Conservation (phyloP, 805 yeast genomes). For the Dipodascopsis tothii region DNA sequence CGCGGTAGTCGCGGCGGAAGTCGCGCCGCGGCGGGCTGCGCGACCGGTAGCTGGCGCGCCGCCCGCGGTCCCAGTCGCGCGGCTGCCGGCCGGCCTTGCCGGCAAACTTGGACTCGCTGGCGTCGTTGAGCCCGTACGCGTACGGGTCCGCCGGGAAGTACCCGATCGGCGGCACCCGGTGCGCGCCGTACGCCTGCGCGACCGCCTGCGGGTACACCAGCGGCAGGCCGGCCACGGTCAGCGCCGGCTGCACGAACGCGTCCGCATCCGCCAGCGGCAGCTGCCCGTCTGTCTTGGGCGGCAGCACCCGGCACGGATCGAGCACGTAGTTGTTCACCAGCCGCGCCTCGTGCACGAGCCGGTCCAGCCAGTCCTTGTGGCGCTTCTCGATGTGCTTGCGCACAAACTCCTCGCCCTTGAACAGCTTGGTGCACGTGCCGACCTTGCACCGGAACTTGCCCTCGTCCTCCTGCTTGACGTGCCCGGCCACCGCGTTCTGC, state of each 20-base stretch:
- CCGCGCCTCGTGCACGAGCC: constrained; percentile 4
- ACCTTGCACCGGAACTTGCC: constrained; percentile 21
- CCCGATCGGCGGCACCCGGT: constrained; percentile 6
- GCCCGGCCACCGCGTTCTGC: constrained; percentile 8
- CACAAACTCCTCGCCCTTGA: constrained; percentile 23
- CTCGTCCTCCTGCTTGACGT: constrained; percentile 17
- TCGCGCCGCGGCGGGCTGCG: constrained; percentile 3
- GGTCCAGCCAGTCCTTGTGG: constrained; percentile 18
- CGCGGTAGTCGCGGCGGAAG: constrained; percentile 9
- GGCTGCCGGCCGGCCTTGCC: constrained; percentile 4
- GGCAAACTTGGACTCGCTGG: constrained; percentile 1
- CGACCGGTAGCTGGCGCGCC: constrained; percentile 1
- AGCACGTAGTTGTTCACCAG: constrained; percentile 16
- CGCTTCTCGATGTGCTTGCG: constrained; percentile 19
- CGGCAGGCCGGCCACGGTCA: constrained; percentile 11
- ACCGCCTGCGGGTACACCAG: constrained; percentile 8
- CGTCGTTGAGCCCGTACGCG: constrained; percentile 8
- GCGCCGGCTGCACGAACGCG: not conserved
- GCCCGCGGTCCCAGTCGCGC: constrained; percentile 1
- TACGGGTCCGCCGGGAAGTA: constrained; percentile 12
- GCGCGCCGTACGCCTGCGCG: not conserved
- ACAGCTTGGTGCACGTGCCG: constrained; percentile 19
- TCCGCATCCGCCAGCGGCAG: constrained; percentile 6
- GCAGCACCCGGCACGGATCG: constrained; percentile 16
- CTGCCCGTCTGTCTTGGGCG: constrained; percentile 12